Evolutionary conservation across 208 protist genomes (phyloP).

Genomic region (Leishmania tropica): DNA sequence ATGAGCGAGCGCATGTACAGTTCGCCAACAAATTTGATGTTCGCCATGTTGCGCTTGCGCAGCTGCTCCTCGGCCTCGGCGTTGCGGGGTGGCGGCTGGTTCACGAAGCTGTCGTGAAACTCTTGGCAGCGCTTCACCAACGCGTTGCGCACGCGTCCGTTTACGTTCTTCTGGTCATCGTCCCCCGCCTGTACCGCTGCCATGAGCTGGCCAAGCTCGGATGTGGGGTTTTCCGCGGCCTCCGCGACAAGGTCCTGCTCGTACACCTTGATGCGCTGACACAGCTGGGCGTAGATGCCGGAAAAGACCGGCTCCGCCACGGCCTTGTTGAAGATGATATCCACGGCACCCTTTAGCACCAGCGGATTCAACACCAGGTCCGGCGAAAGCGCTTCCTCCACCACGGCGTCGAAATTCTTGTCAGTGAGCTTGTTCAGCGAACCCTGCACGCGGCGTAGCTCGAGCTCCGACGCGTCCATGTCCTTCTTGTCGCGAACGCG

Average conservation of each 20-base stretch:
- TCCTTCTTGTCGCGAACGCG: slow-evolving; percentile 67
- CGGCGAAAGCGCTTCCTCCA: slow-evolving; percentile 56
- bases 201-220: slow-evolving; percentile 40
- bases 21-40: slow-evolving; percentile 92
- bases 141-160: slow-evolving; percentile 46
- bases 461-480: slow-evolving; percentile 72
- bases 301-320: slow-evolving; percentile 90
- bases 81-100: slow-evolving; percentile 39
- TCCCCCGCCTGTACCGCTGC: slow-evolving; percentile 20
- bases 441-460: slow-evolving; percentile 76
- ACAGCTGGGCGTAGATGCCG: slow-evolving; percentile 82
- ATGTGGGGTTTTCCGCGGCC: slow-evolving; percentile 35
- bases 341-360: slow-evolving; percentile 70
- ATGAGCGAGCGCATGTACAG: slow-evolving; percentile 82
- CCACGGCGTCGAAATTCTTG: slow-evolving; percentile 81
- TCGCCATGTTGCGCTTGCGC: slow-evolving; percentile 86
- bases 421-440: slow-evolving; percentile 90
- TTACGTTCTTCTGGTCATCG: slow-evolving; percentile 24
- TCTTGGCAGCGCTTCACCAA: slow-evolving; percentile 56
- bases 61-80: slow-evolving; percentile 69
- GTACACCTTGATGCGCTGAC: slow-evolving; percentile 72
- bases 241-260: slow-evolving; percentile 66
- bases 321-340: slow-evolving; percentile 89
- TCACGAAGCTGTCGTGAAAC: slow-evolving; percentile 57
- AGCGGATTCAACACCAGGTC: slow-evolving; percentile 74